phyloP scores from a whole-genome alignment of 108 stramenopile genomes.

The Epipyxis sp. region DNA sequence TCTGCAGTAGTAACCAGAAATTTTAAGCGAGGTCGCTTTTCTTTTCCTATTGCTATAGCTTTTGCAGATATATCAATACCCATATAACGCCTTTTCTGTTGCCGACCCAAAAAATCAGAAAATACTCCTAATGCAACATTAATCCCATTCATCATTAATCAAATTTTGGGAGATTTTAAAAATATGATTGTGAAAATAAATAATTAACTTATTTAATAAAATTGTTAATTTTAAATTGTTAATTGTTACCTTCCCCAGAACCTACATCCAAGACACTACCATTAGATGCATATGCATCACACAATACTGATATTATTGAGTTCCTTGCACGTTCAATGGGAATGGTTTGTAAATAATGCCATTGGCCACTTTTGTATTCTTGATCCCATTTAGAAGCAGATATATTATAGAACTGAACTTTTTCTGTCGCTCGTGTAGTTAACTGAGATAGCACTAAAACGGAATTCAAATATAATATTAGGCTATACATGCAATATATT shows the following conservation, averaged over 20 bases:
- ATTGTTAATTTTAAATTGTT: no score
- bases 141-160: no score
- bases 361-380: not conserved
- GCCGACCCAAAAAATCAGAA: not conserved
- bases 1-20: not conserved
- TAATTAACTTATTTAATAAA: no score
- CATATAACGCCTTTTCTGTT: not conserved
- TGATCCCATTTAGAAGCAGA: slow-evolving; percentile 8
- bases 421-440: no score
- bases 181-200: no score
- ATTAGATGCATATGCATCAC: not conserved
- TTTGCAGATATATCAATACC: slow-evolving; percentile 13
- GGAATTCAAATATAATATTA: no score
- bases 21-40: not conserved
- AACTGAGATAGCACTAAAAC: no score
- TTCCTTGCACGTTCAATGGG: slow-evolving; percentile 5
- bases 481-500: no score
- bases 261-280: slow-evolving; percentile 21
- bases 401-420: no score
- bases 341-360: not conserved
- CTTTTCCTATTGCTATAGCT: not conserved
- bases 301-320: not conserved
- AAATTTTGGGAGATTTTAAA: no score
- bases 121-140: no score
- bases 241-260: slow-evolving; percentile 11